Evolutionary conservation across 495 filamentous ascomycete species (phyloP), one percentile per base, ranked within the genome.

Genomic region (Aspergillus heteromorphus): DNA sequence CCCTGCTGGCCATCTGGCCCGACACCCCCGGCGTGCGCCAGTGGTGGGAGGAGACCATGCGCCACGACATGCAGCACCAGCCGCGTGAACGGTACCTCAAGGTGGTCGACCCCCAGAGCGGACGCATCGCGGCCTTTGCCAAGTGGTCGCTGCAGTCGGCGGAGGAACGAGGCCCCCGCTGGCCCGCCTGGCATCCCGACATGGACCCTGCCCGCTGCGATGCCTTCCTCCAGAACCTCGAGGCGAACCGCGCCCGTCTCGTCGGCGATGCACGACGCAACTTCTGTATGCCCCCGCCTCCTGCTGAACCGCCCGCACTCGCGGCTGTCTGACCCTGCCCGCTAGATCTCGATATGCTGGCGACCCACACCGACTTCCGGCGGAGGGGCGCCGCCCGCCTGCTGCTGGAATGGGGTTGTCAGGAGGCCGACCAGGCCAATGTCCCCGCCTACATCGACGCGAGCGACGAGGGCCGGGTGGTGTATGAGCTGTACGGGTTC

Each of bases 381-480:
- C 56, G 70, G 14, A 64, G 71, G 21, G 80, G 81, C 2, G 81
- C 81, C 0, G 80, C 75, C 8, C 65, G 66, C 1, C 70, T 75
- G 59, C 71, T 83, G 1, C 65, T 80, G 4, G 31, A 63, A 16
- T 83, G 79, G 79, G 79, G 79, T 3, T 73, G 77, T 40, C 61
- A 72, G 16, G 54, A 65, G 31, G 74, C 76, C 0, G 72, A 76
- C 56, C 31, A 58, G 27, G 58, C 69, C 18, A 63, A 66, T 1
- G 58, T 63, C 1, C 48, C 56, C 11, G 62, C 61, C 4, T 73
- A 71, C 51, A 53, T 71, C 11, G 66, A 74, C 56, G 65, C 66
- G 8, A 67, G 65, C 38, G 59, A 64, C 51, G 63, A 51, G 10
- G 69, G 68, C 10, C 54, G 49, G 3, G 55, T 60, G 6, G 36